Conservation (phyloP, 1,284 basidiomycete species). For the Puccinia polysora region DNA sequence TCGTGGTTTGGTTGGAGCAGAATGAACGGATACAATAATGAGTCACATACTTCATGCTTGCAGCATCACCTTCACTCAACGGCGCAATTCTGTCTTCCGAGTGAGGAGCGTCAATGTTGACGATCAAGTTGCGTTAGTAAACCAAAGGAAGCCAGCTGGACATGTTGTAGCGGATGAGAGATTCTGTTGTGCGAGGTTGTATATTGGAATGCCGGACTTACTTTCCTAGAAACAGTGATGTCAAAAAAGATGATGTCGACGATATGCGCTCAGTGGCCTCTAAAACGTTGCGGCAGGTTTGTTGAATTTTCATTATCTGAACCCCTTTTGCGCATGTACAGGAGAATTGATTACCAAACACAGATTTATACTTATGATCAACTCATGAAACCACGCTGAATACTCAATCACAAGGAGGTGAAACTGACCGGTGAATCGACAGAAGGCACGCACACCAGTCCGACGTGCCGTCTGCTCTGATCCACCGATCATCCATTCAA, state of each 20-base stretch:
- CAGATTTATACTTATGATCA: no score
- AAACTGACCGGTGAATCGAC: constrained; percentile 22
- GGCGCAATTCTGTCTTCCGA: constrained; percentile 55
- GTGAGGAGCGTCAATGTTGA: neutral
- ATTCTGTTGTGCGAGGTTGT: no score
- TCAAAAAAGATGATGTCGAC: constrained; percentile 66
- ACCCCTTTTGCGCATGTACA: no score
- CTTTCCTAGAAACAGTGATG: constrained; percentile 65
- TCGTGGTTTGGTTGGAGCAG: neutral
- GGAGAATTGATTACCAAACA: neutral
- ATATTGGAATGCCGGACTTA: no score
- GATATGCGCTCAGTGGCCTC: constrained; percentile 65
- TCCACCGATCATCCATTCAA: constrained; percentile 37
- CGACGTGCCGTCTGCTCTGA: constrained; percentile 26
- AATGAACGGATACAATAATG: neutral
- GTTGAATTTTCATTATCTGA: constrained; percentile 54
- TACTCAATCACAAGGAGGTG: no score
- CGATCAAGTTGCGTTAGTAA: neutral
- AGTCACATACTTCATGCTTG: constrained; percentile 58
- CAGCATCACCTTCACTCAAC: constrained; percentile 69
- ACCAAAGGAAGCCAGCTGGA: no score
- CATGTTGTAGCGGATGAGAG: no score
- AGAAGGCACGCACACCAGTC: constrained; percentile 28
- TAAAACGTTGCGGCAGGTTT: constrained; percentile 70
- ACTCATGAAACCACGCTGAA: no score